Conservation (phyloP, 495 filamentous ascomycete genomes). For the Xylaria cubensis region DNA sequence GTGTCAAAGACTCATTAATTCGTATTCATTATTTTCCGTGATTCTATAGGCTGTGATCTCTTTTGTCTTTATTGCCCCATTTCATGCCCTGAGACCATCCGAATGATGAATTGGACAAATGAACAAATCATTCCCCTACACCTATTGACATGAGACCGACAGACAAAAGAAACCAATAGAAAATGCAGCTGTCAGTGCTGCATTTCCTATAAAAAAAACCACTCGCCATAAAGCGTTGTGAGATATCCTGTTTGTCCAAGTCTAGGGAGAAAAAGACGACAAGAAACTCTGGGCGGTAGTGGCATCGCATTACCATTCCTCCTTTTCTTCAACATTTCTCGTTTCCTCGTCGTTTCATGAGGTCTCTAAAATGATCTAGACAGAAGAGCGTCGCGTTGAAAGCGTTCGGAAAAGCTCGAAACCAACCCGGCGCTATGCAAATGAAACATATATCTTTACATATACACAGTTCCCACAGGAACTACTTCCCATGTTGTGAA, state of each 20-base stretch:
- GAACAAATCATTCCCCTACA: slow-evolving; percentile 18
- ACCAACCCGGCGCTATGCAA: slow-evolving; percentile 41
- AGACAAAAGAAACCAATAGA: slow-evolving; percentile 16
- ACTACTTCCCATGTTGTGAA: slow-evolving; percentile 25
- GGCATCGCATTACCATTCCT: slow-evolving; percentile 19
- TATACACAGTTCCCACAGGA: slow-evolving; percentile 39
- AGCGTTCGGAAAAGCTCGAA: slow-evolving; percentile 26
- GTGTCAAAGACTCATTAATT: slow-evolving; percentile 36
- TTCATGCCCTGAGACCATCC: slow-evolving; percentile 17
- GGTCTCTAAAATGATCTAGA: slow-evolving; percentile 34
- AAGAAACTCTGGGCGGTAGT: slow-evolving; percentile 5
- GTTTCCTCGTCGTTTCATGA: slow-evolving; percentile 27
- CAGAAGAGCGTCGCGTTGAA: slow-evolving; percentile 18
- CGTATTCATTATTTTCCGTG: slow-evolving; percentile 43
- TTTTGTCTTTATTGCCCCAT: slow-evolving; percentile 23
- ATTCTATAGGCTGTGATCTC: slow-evolving; percentile 36
- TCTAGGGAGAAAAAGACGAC: slow-evolving; percentile 1
- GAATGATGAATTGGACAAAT: slow-evolving; percentile 21
- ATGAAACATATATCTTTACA: slow-evolving; percentile 39
- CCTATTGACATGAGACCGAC: slow-evolving; percentile 19
- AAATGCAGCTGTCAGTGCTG: slow-evolving; percentile 15
- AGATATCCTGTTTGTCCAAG: slow-evolving; percentile 28
- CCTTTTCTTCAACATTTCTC: slow-evolving; percentile 15
- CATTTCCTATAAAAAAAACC: slow-evolving; percentile 18
- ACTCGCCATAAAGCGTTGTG: slow-evolving; percentile 2